A percentile compares a stretch with the other conserved stretches of the same genome.
Evolutionary conservation across 2,329 filamentous ascomycete species (phyloP).

Genomic region (Talaromyces sp.): DNA sequence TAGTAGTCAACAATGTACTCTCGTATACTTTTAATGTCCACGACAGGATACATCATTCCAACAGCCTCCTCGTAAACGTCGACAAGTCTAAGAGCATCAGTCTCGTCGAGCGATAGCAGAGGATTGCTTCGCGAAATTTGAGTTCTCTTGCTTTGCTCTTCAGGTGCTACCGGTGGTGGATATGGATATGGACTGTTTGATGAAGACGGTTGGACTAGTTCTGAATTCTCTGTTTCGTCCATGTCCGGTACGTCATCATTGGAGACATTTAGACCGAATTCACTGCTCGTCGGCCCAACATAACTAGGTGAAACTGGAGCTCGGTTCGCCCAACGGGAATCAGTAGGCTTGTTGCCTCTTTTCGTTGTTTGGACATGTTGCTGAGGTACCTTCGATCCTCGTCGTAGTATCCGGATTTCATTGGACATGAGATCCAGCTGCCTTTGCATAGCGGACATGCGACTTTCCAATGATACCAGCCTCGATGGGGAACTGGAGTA

Average conservation of each 20-base stretch:
- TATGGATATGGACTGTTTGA: slow-evolving; percentile 4
- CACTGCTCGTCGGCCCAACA: slow-evolving; percentile 38
- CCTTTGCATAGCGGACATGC: slow-evolving; percentile 30
- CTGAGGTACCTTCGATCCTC: neutral
- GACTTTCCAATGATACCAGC: slow-evolving; percentile 26
- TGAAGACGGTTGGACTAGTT: slow-evolving; percentile 5
- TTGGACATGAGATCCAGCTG: slow-evolving; percentile 34
- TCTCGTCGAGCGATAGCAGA: slow-evolving; percentile 14
- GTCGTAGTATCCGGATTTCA: slow-evolving; percentile 29
- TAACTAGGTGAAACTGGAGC: slow-evolving; percentile 34
- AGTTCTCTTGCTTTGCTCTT: neutral
- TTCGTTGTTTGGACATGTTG: slow-evolving; percentile 15
- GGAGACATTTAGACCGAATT: slow-evolving; percentile 31
- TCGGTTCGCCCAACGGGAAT: slow-evolving; percentile 19
- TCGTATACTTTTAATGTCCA: slow-evolving; percentile 20
- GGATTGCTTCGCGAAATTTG: slow-evolving; percentile 10
- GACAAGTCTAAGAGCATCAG: slow-evolving; percentile 15
- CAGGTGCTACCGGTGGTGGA: neutral
- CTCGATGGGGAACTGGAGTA: neutral
- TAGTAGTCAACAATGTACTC: slow-evolving; percentile 18
- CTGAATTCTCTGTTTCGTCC: slow-evolving; percentile 18
- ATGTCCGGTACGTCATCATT: slow-evolving; percentile 10
- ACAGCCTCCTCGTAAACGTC: slow-evolving; percentile 21
- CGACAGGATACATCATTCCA: slow-evolving; percentile 21
- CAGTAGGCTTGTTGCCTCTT: slow-evolving; percentile 2